These are phyloP conservation scores for Gossypium mustelinum DNA, from an alignment of 345 rosid genomes.

Conservation along the genomic window DNA sequence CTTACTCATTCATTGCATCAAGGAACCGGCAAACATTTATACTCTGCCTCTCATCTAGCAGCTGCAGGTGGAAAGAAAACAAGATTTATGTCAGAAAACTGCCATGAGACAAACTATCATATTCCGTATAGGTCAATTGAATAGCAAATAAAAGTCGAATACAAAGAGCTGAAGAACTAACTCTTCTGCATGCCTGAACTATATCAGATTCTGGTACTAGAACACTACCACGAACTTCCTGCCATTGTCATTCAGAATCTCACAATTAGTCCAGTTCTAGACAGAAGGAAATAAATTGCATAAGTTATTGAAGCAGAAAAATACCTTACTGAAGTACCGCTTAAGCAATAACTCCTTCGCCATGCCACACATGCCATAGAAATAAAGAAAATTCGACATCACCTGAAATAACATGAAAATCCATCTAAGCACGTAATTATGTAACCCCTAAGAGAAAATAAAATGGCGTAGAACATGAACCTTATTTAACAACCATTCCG, in stretches of 20 bases:
- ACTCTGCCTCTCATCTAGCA: slow-evolving; percentile 80
- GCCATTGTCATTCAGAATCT: slow-evolving; percentile 30
- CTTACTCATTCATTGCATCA: slow-evolving; percentile 80
- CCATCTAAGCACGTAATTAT: slow-evolving; percentile 9
- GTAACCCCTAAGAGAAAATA: slow-evolving; percentile 10
- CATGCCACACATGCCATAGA: slow-evolving; percentile 90
- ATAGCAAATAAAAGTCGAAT: slow-evolving; percentile 1
- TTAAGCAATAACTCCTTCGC: slow-evolving; percentile 82
- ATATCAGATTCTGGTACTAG: slow-evolving; percentile 76
- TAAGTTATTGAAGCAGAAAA: slow-evolving; percentile 13
- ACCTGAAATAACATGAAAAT: slow-evolving; percentile 43
- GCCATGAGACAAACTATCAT: not conserved
- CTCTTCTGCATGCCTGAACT: slow-evolving; percentile 80
- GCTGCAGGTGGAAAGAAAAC: slow-evolving; percentile 38
- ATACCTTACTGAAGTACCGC: slow-evolving; percentile 93
- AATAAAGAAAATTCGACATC: slow-evolving; percentile 77
- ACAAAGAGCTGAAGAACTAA: slow-evolving; percentile 32
- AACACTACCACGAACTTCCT: slow-evolving; percentile 81
- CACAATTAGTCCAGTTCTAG: slow-evolving; percentile 17
- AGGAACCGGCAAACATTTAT: slow-evolving; percentile 77
- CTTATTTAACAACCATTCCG: slow-evolving; percentile 90
- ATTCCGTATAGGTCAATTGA: not conserved
- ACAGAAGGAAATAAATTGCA: not conserved
- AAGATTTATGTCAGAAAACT: slow-evolving; percentile 11
- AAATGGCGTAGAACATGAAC: slow-evolving; percentile 32